A percentile compares a stretch with the other conserved stretches of the same genome.
These are phyloP conservation scores for Syzygium syzygioides DNA, from an alignment of 441 rosid genomes.

Conservation along the genomic window DNA sequence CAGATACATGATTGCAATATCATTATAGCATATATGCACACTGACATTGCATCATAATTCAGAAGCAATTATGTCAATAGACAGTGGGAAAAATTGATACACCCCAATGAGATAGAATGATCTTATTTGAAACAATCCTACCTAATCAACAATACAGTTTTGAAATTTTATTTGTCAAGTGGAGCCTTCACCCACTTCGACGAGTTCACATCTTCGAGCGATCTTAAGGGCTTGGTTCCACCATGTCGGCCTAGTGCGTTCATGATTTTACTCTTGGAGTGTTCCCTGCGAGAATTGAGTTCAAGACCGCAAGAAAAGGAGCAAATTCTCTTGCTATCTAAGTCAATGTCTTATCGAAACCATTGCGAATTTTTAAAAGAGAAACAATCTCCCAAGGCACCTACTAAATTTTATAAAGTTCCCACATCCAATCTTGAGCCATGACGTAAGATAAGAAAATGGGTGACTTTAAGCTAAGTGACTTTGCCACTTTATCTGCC, in stretches of 20 bases:
- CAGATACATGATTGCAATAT: neutral
- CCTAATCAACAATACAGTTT: rapidly evolving
- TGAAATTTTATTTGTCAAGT: neutral
- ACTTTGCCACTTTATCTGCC: neutral
- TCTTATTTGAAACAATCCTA: neutral
- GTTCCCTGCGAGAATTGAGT: neutral
- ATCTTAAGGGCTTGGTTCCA: neutral
- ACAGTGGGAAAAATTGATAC: neutral
- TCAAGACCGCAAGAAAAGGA: neutral
- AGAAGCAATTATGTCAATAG: neutral
- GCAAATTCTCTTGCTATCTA: neutral
- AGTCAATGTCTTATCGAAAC: neutral
- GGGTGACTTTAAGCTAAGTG: neutral
- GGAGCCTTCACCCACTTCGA: neutral
- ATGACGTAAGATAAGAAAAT: neutral
- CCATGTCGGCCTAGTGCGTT: rapidly evolving
- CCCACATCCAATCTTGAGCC: neutral
- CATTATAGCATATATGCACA: neutral
- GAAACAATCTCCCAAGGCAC: neutral
- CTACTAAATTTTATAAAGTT: neutral
- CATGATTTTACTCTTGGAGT: neutral
- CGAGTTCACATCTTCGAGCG: neutral
- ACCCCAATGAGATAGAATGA: rapidly evolving
- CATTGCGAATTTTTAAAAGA: neutral
- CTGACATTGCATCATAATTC: neutral